A percentile compares a stretch with the other conserved stretches of the same genome.
These are phyloP conservation scores for Thelephora aurantiotincta DNA, from an alignment of 768 basidiomycete species.

Conservation along the genomic window DNA sequence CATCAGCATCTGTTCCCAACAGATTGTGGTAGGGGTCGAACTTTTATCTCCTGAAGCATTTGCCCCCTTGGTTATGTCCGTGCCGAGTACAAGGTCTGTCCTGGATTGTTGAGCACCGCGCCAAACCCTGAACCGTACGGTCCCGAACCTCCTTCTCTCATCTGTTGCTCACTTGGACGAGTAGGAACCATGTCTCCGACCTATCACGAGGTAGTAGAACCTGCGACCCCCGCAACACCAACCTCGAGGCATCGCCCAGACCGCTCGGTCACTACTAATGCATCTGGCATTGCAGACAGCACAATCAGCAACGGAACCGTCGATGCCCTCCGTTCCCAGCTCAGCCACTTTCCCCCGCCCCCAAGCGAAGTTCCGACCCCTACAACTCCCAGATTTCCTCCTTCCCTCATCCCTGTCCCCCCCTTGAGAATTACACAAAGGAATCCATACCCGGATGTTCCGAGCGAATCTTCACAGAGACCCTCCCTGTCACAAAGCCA, in stretches of 20 bases:
- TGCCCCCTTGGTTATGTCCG: not conserved
- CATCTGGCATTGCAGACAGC: slow-evolving; percentile 42
- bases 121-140: not conserved
- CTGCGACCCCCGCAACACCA: not conserved
- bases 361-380: slow-evolving; percentile 24
- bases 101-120: slow-evolving; percentile 3
- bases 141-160: too few relatives aligned
- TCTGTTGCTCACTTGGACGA: too few relatives aligned
- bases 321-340: slow-evolving; percentile 16
- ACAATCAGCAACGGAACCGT: slow-evolving; percentile 30
- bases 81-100: not conserved
- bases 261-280: slow-evolving; percentile 34
- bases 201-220: too few relatives aligned
- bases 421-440: slow-evolving; percentile 4
- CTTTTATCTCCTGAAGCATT: not conserved
- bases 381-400: slow-evolving; percentile 14
- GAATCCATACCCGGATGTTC: not conserved
- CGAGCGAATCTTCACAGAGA: not conserved
- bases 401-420: slow-evolving; percentile 10
- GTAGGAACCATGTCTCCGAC: too few relatives aligned
- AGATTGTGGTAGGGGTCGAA: not conserved
- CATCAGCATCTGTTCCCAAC: slow-evolving; percentile 9
- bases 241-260: slow-evolving; percentile 18
- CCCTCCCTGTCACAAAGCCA: not conserved
- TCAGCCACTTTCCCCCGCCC: slow-evolving; percentile 40